Evolutionary conservation across 208 protist species (phyloP), one percentile per base, ranked within the genome.

Genomic region (Leishmania braziliensis): DNA sequence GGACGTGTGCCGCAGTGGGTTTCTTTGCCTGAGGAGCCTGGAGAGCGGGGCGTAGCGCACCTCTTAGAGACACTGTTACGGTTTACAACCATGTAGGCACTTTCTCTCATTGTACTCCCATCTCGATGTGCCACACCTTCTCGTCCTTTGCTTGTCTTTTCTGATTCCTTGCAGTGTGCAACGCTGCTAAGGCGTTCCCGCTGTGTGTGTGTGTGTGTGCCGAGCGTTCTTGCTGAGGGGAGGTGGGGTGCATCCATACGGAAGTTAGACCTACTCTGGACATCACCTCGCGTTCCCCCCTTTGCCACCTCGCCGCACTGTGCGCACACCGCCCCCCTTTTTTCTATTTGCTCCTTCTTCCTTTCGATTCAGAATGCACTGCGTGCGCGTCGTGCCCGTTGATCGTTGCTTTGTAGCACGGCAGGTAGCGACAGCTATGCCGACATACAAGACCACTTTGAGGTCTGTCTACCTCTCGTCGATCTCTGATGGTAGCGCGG

Each of bases 181-280:
- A 16, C 23, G 14, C 69, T 51, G 10, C 69, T 1, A 51, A 73
- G 69, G 69, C n/a, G 69, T 29, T 51, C 26, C 9, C 48, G 26
- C 43, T 51, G 69, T 51, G 69, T 73, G 69, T 73, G 20, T 73
- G 69, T 50, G 36, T 53, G 69, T 29, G 39, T 51, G 33, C n/a
- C 2, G 23, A 50, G 26, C 26, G 20, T 51, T 26, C 26, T 26
- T 73, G 69, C 18, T 29, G 69, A 2, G 46, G 29, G 26, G 48
- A 51, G 46, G 69, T 54, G 14, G 18, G 9, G 33, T 51, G 62
- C 46, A 33, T 5, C 20, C 20, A 20, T 75, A 71, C 79, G 16
- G 20, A 5, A 39, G 10, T 20, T 39, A 12, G 14, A 20, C 48
- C 26, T 8, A 33, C 5, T 6, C 26, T 18, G 69, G 46, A 12